These are phyloP conservation scores for Euclidium syriacum DNA, from an alignment of 345 rosid genomes.

Conservation along the genomic window DNA sequence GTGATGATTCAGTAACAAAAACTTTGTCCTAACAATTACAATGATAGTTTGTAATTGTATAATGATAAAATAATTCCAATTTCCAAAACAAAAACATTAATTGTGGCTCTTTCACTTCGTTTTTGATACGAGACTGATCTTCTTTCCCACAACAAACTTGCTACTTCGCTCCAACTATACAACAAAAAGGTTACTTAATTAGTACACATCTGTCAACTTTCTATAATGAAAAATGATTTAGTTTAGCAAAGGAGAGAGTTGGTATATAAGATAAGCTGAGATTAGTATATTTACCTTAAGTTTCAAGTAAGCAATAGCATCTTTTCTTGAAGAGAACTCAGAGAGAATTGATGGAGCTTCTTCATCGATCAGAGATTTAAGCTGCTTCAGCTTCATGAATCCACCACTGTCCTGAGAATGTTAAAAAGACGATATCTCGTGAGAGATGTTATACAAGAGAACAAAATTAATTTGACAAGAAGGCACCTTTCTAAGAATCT, in stretches of 20 bases:
- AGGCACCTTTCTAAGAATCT: constrained; percentile 70
- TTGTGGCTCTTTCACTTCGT: constrained; percentile 38
- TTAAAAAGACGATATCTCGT: background rate
- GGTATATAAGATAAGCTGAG: too few relatives aligned
- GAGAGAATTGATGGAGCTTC: constrained; percentile 47
- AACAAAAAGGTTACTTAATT: background rate
- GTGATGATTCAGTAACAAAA: constrained; percentile 28
- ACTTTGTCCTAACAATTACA: constrained; percentile 19
- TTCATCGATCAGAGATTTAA: constrained; percentile 64
- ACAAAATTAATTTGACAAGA: background rate
- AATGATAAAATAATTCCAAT: too few relatives aligned
- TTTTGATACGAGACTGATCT: constrained; percentile 48
- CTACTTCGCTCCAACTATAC: constrained; percentile 73
- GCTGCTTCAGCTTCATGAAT: constrained; percentile 67
- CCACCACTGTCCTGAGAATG: constrained; percentile 55
- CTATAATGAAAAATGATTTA: too few relatives aligned
- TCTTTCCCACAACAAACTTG: constrained; percentile 67
- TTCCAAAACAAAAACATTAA: constrained; percentile 29
- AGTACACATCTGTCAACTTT: background rate
- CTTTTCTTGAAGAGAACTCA: constrained; percentile 52
- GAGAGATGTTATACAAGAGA: background rate
- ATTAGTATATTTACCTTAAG: constrained; percentile 49
- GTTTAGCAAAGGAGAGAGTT: too few relatives aligned
- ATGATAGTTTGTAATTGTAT: too few relatives aligned
- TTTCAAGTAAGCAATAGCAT: constrained; percentile 56